Evolutionary conservation across 805 yeast species (phyloP).

Genomic region (Wickerhamiella galacta): DNA sequence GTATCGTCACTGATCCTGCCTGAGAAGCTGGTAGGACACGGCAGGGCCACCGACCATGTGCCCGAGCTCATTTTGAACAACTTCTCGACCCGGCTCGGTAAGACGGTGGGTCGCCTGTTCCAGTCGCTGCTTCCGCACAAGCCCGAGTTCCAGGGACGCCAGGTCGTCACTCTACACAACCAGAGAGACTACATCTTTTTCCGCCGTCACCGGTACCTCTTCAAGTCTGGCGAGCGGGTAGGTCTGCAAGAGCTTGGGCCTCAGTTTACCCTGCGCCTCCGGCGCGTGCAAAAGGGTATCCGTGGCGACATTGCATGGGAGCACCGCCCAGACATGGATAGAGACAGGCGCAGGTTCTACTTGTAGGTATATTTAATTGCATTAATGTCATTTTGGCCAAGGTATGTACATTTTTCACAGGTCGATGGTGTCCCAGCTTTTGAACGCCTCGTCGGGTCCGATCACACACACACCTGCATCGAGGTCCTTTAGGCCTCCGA

Average conservation of each 20-base stretch:
- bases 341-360: conserved; percentile 84
- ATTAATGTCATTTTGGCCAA: background rate
- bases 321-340: conserved; percentile 90
- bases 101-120: conserved; percentile 81
- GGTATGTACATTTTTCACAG: conserved; percentile 1
- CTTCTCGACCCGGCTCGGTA: conserved; percentile 82
- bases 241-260: conserved; percentile 96
- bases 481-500: conserved; percentile 20
- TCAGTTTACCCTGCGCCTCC: conserved; percentile 76
- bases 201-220: conserved; percentile 85
- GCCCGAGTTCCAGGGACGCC: conserved; percentile 91
- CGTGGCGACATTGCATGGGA: conserved; percentile 93
- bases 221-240: conserved; percentile 76
- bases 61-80: conserved; percentile 89
- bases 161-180: conserved; percentile 87
- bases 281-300: conserved; percentile 82
- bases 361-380: conserved; percentile 26
- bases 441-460: conserved; percentile 9
- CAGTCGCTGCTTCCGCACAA: conserved; percentile 83
- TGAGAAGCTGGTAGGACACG: conserved; percentile 69
- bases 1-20: conserved; percentile 62
- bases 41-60: conserved; percentile 72
- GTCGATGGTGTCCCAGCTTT: conserved; percentile 2
- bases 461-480: conserved; percentile 11
- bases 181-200: conserved; percentile 92